Percentiles rank a stretch among this genome's conserved stretches.
phyloP scores from a whole-genome alignment of 352 stramenopile genomes.

The Phytophthora capsici region DNA sequence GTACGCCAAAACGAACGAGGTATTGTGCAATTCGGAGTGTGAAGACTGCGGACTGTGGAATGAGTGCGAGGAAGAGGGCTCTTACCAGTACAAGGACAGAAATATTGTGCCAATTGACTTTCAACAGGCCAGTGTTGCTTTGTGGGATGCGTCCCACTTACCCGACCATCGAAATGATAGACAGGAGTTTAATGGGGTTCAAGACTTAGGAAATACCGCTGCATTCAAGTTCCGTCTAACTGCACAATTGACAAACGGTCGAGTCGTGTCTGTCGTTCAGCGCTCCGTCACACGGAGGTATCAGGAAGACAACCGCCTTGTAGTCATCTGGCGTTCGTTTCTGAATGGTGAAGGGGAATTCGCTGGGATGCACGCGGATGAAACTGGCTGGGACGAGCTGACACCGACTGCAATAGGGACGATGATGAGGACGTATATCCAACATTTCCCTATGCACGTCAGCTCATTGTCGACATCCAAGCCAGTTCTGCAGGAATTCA shows the following conservation, averaged over 20 bases:
- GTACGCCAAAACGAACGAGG: not conserved
- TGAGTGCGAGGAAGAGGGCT: not conserved
- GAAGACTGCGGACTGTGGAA: not conserved
- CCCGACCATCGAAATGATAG: not conserved
- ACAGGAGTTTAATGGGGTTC: not conserved
- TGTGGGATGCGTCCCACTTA: not conserved
- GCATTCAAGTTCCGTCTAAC: not conserved
- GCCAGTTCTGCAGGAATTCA: slow-evolving; percentile 3
- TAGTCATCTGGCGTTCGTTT: slow-evolving; percentile 54
- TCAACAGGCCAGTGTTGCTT: not conserved
- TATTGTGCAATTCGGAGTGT: not conserved
- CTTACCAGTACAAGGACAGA: not conserved
- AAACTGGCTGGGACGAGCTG: slow-evolving; percentile 9
- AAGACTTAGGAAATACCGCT: not conserved
- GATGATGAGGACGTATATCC: slow-evolving; percentile 6
- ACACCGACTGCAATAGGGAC: not conserved
- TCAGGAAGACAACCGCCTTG: slow-evolving; percentile 43
- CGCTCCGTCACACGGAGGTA: not conserved
- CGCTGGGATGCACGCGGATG: slow-evolving; percentile 15
- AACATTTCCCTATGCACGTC: slow-evolving; percentile 10
- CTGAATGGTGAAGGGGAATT: slow-evolving; percentile 33
- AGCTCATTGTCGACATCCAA: not conserved
- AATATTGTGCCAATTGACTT: slow-evolving; percentile 6
- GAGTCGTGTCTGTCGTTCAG: not conserved
- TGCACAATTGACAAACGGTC: not conserved